Evolutionary conservation across 495 filamentous ascomycete genomes (phyloP).

Genomic region (Penicilliopsis zonata): DNA sequence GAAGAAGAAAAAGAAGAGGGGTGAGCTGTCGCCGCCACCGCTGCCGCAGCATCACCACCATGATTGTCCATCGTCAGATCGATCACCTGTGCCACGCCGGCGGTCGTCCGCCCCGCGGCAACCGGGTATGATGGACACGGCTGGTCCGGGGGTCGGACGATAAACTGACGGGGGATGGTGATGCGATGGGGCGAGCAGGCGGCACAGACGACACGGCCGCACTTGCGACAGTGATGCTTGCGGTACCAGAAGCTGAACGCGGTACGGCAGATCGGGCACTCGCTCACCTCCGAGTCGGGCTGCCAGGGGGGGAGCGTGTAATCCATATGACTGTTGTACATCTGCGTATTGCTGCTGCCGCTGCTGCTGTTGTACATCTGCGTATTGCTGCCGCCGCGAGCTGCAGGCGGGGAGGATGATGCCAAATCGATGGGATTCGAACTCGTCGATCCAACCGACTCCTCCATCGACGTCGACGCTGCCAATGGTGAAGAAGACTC

Average conservation of each 20-base stretch:
- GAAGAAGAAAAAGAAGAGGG: too few relatives aligned
- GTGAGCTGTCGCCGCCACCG: too few relatives aligned
- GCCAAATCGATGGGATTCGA: constrained; percentile 26
- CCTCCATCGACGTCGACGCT: too few relatives aligned
- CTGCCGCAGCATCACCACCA: too few relatives aligned
- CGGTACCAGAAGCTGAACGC: constrained; percentile 78
- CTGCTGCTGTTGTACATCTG: neutral
- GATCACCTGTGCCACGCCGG: constrained; percentile 14
- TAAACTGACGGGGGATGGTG: constrained; percentile 84
- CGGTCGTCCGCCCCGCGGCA: constrained; percentile 9
- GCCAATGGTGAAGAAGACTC: too few relatives aligned
- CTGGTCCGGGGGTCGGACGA: constrained; percentile 67
- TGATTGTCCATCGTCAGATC: constrained; percentile 31
- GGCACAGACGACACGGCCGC: constrained; percentile 86
- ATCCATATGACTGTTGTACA: constrained; percentile 10
- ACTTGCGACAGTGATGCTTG: constrained; percentile 95
- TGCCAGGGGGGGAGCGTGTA: constrained; percentile 65
- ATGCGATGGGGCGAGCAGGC: constrained; percentile 90
- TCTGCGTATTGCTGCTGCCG: neutral
- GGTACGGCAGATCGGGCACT: constrained; percentile 70
- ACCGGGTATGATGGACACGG: constrained; percentile 8
- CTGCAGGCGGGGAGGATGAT: constrained; percentile 14
- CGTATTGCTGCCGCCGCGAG: neutral
- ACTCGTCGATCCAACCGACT: constrained; percentile 19
- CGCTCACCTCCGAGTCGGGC: constrained; percentile 63